Evolutionary conservation across 495 filamentous ascomycete species (phyloP).

Genomic region (Geoglossum glabrum): DNA sequence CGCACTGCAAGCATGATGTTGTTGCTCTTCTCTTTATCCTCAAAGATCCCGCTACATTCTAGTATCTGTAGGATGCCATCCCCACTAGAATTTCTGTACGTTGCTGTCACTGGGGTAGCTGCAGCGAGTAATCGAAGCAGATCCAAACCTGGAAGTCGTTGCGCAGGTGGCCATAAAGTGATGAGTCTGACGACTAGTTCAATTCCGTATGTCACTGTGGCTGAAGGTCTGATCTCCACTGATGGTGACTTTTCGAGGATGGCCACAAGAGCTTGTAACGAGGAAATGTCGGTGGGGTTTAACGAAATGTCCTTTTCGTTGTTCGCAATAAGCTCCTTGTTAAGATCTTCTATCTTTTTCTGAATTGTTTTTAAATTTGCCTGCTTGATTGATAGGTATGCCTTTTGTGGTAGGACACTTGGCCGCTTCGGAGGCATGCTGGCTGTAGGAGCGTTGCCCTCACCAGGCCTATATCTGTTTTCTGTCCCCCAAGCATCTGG

Average conservation of each 20-base stretch:
- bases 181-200: constrained; percentile 42
- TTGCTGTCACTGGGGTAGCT: constrained; percentile 37
- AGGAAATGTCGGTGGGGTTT: constrained; percentile 44
- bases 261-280: constrained; percentile 31
- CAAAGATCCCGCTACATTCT: constrained; percentile 33
- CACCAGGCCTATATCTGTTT: constrained; percentile 55
- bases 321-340: constrained; percentile 39
- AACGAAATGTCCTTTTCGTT: constrained; percentile 56
- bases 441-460: constrained; percentile 21
- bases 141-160: constrained; percentile 69
- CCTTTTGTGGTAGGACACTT: constrained; percentile 56
- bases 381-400: constrained; percentile 53
- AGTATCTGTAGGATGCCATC: constrained; percentile 34
- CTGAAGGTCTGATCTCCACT: constrained; percentile 2
- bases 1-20: constrained; percentile 74
- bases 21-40: constrained; percentile 34
- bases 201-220: constrained; percentile 27
- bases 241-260: constrained; percentile 31
- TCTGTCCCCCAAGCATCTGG: constrained; percentile 62
- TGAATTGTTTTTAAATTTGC: constrained; percentile 42
- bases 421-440: constrained; percentile 22
- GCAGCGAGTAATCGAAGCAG: constrained; percentile 60
- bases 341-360: constrained; percentile 57
- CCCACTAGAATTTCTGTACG: constrained; percentile 21
- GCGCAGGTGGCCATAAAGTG: constrained; percentile 55